Evolutionary conservation across 2,329 filamentous ascomycete species (phyloP).

Genomic region (Graphiopsis chlorocephala): DNA sequence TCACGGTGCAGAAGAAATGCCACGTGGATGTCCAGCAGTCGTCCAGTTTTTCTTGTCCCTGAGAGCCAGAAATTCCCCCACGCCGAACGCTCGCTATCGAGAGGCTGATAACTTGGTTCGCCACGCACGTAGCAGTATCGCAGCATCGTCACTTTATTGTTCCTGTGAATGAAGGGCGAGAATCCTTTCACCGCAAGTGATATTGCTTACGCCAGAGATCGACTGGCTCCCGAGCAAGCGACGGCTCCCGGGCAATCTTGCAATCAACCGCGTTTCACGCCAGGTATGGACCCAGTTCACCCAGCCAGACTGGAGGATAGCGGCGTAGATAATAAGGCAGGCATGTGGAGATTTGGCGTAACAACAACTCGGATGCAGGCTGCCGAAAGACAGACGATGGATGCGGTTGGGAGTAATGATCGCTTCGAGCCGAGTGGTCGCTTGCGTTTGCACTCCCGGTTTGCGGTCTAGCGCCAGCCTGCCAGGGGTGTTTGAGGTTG

Average conservation of each 20-base stretch:
- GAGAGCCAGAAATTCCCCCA: not conserved
- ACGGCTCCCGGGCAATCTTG: not conserved
- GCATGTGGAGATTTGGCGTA: conserved; percentile 12
- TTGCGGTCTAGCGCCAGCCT: conserved; percentile 12
- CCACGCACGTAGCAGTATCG: not conserved
- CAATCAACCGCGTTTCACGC: conserved; percentile 2
- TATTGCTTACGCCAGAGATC: not conserved
- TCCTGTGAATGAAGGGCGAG: not conserved
- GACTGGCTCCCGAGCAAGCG: not conserved
- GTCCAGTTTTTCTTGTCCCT: not conserved
- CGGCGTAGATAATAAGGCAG: not conserved
- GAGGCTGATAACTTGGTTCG: not conserved
- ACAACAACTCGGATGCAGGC: conserved; percentile 10
- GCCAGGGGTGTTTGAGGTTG: conserved; percentile 6
- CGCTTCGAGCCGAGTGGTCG: not conserved
- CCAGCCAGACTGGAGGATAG: conserved; percentile 1
- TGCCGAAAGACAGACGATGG: not conserved
- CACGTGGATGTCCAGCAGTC: not conserved
- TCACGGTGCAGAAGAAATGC: not conserved
- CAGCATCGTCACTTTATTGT: not conserved
- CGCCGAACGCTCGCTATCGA: not conserved
- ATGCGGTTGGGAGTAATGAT: no score
- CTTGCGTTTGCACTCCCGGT: not conserved
- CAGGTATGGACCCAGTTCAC: not conserved
- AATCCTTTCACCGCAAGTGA: not conserved